phyloP scores from a whole-genome alignment of 257 asterid species.

The Solanum acaule region DNA sequence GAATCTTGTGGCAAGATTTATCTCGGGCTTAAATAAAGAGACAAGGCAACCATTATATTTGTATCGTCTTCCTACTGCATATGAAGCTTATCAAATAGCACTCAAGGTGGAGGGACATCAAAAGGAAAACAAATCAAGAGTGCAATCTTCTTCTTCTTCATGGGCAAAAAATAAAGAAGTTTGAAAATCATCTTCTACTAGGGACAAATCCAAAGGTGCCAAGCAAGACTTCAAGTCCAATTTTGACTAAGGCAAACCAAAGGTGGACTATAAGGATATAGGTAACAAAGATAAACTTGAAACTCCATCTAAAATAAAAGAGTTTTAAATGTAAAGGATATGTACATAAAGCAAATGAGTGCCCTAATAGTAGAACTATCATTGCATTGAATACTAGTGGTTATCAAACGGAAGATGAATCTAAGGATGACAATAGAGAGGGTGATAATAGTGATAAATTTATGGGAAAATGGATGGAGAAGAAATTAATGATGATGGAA shows the following conservation, averaged over 20 bases:
- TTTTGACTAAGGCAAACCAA: not conserved
- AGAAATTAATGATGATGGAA: too few species aligned
- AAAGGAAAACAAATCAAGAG: not conserved
- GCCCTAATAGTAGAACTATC: too few species aligned
- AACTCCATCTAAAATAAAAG: not conserved
- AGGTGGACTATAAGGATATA: not conserved
- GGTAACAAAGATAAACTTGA: not conserved
- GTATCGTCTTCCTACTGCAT: not conserved
- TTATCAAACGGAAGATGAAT: too few species aligned
- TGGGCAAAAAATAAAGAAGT: too few species aligned
- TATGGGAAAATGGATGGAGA: too few species aligned
- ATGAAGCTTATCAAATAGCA: not conserved
- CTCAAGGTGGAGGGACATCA: not conserved
- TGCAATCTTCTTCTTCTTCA: too few species aligned
- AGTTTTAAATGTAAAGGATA: not conserved
- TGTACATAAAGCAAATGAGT: too few species aligned
- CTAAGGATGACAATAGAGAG: too few species aligned
- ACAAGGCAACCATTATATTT: not conserved
- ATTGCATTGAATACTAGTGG: too few species aligned
- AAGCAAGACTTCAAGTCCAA: not conserved
- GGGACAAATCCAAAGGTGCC: too few species aligned
- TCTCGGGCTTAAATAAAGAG: not conserved
- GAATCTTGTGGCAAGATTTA: not conserved
- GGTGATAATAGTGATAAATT: too few species aligned
- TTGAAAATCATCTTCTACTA: too few species aligned